These are phyloP conservation scores for Fusarium sp. DNA, from an alignment of 2,329 filamentous ascomycete species.

Conservation along the genomic window DNA sequence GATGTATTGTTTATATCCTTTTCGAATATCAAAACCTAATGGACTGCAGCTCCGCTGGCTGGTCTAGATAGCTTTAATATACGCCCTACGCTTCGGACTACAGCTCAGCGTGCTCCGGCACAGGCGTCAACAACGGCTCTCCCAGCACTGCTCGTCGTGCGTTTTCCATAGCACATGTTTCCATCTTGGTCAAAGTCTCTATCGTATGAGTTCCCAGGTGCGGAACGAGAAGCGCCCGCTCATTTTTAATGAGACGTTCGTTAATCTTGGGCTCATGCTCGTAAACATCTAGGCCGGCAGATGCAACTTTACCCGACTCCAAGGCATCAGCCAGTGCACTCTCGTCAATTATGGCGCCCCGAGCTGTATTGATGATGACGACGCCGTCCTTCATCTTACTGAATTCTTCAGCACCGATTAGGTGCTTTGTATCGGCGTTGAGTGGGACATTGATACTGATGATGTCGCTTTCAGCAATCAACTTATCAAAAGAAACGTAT, in stretches of 20 bases:
- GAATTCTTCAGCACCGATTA: constrained; percentile 67
- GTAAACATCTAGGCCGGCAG: constrained; percentile 70
- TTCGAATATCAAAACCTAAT: too few relatives aligned
- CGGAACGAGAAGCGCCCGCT: constrained; percentile 73
- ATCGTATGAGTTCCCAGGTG: constrained; percentile 78
- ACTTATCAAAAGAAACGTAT: constrained; percentile 69
- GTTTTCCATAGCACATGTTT: constrained; percentile 51
- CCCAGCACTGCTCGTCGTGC: constrained; percentile 39
- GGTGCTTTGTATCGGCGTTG: constrained; percentile 65
- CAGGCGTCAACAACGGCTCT: constrained; percentile 30
- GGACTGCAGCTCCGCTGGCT: too few relatives aligned
- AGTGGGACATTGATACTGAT: constrained; percentile 69
- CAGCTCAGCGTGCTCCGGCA: not conserved
- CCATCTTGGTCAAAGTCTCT: constrained; percentile 59
- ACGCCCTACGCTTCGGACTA: too few relatives aligned
- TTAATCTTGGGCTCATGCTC: constrained; percentile 74
- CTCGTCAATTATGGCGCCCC: constrained; percentile 71
- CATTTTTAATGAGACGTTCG: constrained; percentile 71
- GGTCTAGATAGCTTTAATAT: too few relatives aligned
- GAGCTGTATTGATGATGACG: constrained; percentile 71
- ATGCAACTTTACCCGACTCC: constrained; percentile 67
- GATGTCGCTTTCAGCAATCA: constrained; percentile 68
- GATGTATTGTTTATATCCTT: too few relatives aligned
- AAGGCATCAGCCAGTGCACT: constrained; percentile 67
- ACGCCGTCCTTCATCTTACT: constrained; percentile 69